phyloP scores from a whole-genome alignment of 768 basidiomycete genomes.

The Cubamyces sp. region DNA sequence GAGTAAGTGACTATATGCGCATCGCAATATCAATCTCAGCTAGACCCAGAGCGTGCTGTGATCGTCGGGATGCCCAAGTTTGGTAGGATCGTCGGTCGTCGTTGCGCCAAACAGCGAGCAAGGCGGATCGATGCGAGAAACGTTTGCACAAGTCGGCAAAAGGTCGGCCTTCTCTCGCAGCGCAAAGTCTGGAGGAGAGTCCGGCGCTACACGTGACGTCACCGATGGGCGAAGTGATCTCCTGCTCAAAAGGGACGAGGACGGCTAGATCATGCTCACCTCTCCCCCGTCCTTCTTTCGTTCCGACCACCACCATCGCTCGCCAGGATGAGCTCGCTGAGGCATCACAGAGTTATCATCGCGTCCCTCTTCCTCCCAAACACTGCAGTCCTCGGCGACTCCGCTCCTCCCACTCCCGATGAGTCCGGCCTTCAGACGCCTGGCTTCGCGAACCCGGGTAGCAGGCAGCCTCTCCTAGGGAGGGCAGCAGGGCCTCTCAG shows the following conservation, averaged over 20 bases:
- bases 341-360: constrained; percentile 75
- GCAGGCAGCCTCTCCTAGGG: constrained; percentile 19
- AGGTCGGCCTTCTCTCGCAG: constrained; percentile 17
- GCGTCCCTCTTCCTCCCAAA: constrained; percentile 85
- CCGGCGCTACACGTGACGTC: constrained; percentile 28
- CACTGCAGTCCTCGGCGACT: constrained; percentile 67
- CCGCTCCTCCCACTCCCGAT: constrained; percentile 50
- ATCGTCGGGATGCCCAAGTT: constrained; percentile 3
- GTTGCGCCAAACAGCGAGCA: background rate
- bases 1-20: background rate
- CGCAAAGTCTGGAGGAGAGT: background rate
- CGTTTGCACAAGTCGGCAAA: constrained; percentile 12
- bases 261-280: constrained; percentile 7
- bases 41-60: background rate
- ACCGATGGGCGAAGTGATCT: constrained; percentile 20
- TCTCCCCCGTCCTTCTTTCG: background rate
- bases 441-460: constrained; percentile 21
- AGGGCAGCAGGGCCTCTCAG: constrained; percentile 46
- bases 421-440: constrained; percentile 28
- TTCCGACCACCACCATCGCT: constrained; percentile 21
- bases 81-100: constrained; percentile 4
- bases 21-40: no score
- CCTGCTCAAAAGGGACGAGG: constrained; percentile 14
- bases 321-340: constrained; percentile 65
- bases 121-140: constrained; percentile 2